Base-by-base conservation (phyloP, 202 grass and related monocot species). In the Setaria italica region DNA sequence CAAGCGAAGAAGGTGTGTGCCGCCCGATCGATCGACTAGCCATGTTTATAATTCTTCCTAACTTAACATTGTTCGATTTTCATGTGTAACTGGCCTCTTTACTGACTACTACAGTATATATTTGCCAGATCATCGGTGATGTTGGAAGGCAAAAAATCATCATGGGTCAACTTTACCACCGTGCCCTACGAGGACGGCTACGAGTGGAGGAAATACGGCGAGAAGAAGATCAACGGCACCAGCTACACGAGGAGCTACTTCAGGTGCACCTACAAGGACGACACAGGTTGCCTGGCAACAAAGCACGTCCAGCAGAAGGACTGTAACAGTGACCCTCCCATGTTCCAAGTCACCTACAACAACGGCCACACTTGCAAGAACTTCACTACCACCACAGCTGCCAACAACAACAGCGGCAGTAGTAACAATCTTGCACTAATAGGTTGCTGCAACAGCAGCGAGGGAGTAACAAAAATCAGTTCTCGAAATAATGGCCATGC, bases 131-230 rank as follows among this genome's bases (percentile, higher is more conserved):
- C 68, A 35, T 35, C 34, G 9, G n/a, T 60, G 12, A 25, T 7
- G 1, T 1, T 1, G 50, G 30, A 64, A 19, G 6, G 15, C 17
- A 25, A 48, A 16, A 42, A 53, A 11, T n/a, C 20, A 2, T 80
- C 84, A 3, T 73, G 76, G 67, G 2, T 41, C 3, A 30, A 6
- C 3, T 11, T 45, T 1, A 86, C 67, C 55, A 33, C 29, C 1
- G 34, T 46, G 9, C 84, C 67, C 14, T 53, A 82, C 19, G 85
- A 86, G 10, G 90, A 92, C 68, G 82, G 86, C 50, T 72, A 87
- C 34, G 41, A 72, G 46, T 92, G 90, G 90, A 92, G 87, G 3
- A 92, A 92, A 6, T 92, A 92, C 63, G 90, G 90, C n/a, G 83
- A 92, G 67, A 92, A 92, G 76, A 84, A 48, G 56, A 88, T 91